A percentile compares a stretch with the other conserved stretches of the same genome.
Evolutionary conservation across 2,329 filamentous ascomycete genomes (phyloP).

Genomic region (Metarhizium album): DNA sequence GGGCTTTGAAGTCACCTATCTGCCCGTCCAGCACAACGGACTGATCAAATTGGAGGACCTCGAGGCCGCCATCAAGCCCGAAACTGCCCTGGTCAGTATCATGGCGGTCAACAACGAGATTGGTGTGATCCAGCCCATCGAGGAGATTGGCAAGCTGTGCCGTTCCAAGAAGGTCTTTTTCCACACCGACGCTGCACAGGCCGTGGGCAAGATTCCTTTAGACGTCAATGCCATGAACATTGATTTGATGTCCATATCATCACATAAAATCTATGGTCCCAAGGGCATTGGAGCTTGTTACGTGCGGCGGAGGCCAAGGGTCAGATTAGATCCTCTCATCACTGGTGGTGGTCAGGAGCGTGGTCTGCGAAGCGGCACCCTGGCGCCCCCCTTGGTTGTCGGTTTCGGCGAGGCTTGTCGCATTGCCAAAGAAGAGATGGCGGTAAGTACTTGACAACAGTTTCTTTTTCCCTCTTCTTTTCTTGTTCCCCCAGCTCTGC

Average conservation of each 20-base stretch:
- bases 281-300: slow-evolving; percentile 97
- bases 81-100: slow-evolving; percentile 87
- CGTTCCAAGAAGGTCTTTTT: slow-evolving; percentile 91
- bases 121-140: slow-evolving; percentile 93
- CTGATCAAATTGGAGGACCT: slow-evolving; percentile 74
- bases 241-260: slow-evolving; percentile 97
- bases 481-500: no score
- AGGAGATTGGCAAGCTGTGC: slow-evolving; percentile 87
- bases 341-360: slow-evolving; percentile 93
- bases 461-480: neutral
- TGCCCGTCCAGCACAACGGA: slow-evolving; percentile 82
- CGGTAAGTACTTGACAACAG: slow-evolving; percentile 66
- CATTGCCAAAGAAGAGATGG: slow-evolving; percentile 80
- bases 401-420: slow-evolving; percentile 94
- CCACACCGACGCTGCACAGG: slow-evolving; percentile 93
- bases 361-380: slow-evolving; percentile 85
- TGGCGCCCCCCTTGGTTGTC: slow-evolving; percentile 79
- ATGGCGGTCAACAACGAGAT: slow-evolving; percentile 99
- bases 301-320: slow-evolving; percentile 81
- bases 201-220: slow-evolving; percentile 94
- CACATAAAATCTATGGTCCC: slow-evolving; percentile 96
- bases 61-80: slow-evolving; percentile 78
- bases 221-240: slow-evolving; percentile 98
- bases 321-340: slow-evolving; percentile 92
- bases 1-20: slow-evolving; percentile 92